phyloP scores from a whole-genome alignment of 73 alveolate species.

The Tetrahymena borealis region DNA sequence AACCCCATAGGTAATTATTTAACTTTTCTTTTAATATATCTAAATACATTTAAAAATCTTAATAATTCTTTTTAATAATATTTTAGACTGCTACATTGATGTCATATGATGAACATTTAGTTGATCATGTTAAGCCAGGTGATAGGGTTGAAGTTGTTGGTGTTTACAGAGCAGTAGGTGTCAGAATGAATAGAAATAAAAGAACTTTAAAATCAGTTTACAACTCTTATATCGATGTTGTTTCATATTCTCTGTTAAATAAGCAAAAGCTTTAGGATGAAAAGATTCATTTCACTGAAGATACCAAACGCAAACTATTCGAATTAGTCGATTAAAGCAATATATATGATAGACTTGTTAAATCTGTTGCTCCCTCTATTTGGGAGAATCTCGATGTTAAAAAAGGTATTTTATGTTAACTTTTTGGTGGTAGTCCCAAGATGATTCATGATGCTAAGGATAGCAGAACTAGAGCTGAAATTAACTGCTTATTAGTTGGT shows the following conservation, averaged over 20 bases:
- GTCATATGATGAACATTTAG: constrained; percentile 89
- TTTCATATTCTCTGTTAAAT: constrained; percentile 67
- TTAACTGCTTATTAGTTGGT: constrained; percentile 93
- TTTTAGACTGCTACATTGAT: constrained; percentile 93
- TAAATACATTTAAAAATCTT: not conserved
- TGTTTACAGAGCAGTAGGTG: constrained; percentile 95
- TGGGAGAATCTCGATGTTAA: constrained; percentile 97
- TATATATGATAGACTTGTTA: constrained; percentile 76
- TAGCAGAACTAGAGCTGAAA: constrained; percentile 93
- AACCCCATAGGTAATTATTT: constrained; percentile 63
- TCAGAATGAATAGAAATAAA: constrained; percentile 62
- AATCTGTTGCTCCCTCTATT: constrained; percentile 95
- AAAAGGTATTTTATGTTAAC: constrained; percentile 80
- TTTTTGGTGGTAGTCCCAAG: constrained; percentile 95
- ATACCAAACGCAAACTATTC: constrained; percentile 63
- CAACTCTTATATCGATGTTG: constrained; percentile 95
- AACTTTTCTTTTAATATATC: not conserved
- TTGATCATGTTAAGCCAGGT: constrained; percentile 98
- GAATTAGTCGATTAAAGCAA: constrained; percentile 70
- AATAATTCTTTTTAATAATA: not conserved
- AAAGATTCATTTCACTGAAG: constrained; percentile 63
- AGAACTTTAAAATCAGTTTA: constrained; percentile 83
- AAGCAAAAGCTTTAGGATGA: constrained; percentile 64
- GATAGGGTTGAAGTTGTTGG: constrained; percentile 98
- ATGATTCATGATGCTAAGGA: constrained; percentile 77